Evolutionary conservation across 345 rosid genomes (phyloP), one percentile per base, ranked within the genome.

Genomic region (Hirschfeldia incana): DNA sequence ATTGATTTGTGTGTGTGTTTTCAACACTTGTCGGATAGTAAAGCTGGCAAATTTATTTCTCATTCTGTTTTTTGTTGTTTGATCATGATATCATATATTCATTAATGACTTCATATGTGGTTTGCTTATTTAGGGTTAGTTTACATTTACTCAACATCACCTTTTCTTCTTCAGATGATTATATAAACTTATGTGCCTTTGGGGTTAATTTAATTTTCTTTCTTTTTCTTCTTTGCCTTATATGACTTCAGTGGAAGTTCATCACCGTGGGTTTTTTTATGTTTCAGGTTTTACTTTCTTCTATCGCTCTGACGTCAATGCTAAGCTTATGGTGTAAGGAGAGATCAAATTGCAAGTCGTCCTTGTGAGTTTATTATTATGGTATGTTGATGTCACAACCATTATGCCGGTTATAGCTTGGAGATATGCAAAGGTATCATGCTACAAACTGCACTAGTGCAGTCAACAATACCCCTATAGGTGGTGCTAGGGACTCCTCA

Each of bases 401-500:
- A 88, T 86, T 84, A 92, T 89, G 97, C 94, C 82, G 97, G 86
- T 86, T 80, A 84, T 90, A 84, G 91, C 85, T 79, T 85, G 98
- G 89, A 93, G 94, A 89, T 84, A 96, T 96, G 99, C 98, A 93
- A 89, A 93, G 97, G 91, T 92, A 88, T 90, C 98, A 92, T 87
- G 69, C 89, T 88, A 69, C 90, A 27, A 88, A 83, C 97, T 88
- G 93, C 99, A 84, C 87, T 85, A 88, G 93, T 92, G 94, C 99
- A 88, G 97, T 91, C 82, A 95, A 90, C 82, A 93, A 88, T 82
- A 91, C 88, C 74, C 67, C 86, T 74, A 83, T 87, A 83, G 91
- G 97, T 70, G 90, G 96, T 68, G 82, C 89, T 58, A 21, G 21
- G 21, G 21, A 21, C 21, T 87, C 99, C 60, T 78, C 83, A 70